Base-by-base conservation (phyloP, 2,329 filamentous ascomycete species). In the Rugonectria rugulosa region DNA sequence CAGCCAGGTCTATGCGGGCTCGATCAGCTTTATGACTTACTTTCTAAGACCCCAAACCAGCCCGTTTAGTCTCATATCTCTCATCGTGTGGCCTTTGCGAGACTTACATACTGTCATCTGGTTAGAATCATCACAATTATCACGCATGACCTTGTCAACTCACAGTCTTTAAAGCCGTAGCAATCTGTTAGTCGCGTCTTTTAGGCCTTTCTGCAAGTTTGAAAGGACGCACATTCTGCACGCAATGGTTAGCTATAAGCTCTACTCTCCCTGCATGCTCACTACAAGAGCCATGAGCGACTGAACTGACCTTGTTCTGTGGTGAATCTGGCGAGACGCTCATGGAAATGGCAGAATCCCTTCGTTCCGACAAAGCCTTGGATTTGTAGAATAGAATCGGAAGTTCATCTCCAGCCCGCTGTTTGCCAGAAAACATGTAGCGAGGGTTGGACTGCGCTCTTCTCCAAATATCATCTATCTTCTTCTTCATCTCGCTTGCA, bases 361-460 rank as follows among this genome's bases (percentile, higher is more conserved):
- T 36, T n/a, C 43, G 23, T 24, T 61, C 23, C 21, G 20, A 6
- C 3, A 20, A 14, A 21, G 21, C 7, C 21, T 26, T 6, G 24
- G 44, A 2, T 38, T 43, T 2, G 27, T 45, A 6, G 38, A 44
- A 27, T 6, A 32, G 14, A 23, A 6, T 14, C 21, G 43, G 56
- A 11, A 27, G 2, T 1, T 14, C 37, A n/a, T 42, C 26, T 4
- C 4, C 38, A 9, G 1, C 15, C 14, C 58, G 56, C 9, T 24
- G 37, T 21, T 10, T 11, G 4, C 47, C 38, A 1, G 56, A 48
- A 21, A 50, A 59, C 8, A 60, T 14, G 17, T 60, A 60, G 5
- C 27, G 10, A 14, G 56, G 43, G 5, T 49, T 24, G 0, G 34
- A 12, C 12, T 5, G 24, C 3, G 56, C 58, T 1, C 12, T 21